A percentile compares a stretch with the other conserved stretches of the same genome.
Evolutionary conservation across 108 stramenopile genomes (phyloP).

Genomic region (Stephanodiscus triporus): DNA sequence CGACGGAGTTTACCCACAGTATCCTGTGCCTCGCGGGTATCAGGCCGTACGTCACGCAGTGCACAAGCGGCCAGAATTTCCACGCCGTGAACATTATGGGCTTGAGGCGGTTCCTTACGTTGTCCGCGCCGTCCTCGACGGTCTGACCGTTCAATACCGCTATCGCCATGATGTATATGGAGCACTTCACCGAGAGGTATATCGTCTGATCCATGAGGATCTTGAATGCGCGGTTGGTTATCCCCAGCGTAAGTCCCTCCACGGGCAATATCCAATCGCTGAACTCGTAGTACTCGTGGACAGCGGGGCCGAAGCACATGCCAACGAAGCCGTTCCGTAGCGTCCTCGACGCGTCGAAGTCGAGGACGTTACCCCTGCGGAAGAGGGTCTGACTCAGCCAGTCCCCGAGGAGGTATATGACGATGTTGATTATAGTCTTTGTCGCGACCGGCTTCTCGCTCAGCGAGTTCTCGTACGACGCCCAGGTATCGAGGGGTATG

Average conservation of each 20-base stretch:
- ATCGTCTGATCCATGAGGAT: slow-evolving; percentile 96
- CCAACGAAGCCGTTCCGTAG: slow-evolving; percentile 92
- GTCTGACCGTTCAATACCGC: slow-evolving; percentile 79
- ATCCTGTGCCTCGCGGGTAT: slow-evolving; percentile 93
- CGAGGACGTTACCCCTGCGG: slow-evolving; percentile 76
- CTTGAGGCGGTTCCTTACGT: slow-evolving; percentile 75
- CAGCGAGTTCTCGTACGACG: slow-evolving; percentile 80
- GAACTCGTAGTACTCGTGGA: slow-evolving; percentile 95
- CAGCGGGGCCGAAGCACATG: slow-evolving; percentile 92
- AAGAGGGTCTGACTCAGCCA: slow-evolving; percentile 93
- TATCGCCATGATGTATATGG: slow-evolving; percentile 87
- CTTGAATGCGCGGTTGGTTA: slow-evolving; percentile 86
- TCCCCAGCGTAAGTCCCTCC: slow-evolving; percentile 65
- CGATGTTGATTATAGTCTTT: slow-evolving; percentile 94
- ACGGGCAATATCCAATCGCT: slow-evolving; percentile 90
- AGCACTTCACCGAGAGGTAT: slow-evolving; percentile 90
- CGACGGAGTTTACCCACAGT: slow-evolving; percentile 93
- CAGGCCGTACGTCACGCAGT: slow-evolving; percentile 85
- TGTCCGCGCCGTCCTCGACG: slow-evolving; percentile 55
- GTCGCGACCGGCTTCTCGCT: slow-evolving; percentile 86
- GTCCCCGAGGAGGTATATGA: slow-evolving; percentile 93
- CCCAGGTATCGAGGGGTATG: slow-evolving; percentile 91
- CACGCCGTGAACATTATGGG: slow-evolving; percentile 91
- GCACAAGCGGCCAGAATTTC: slow-evolving; percentile 96
- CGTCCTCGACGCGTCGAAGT: slow-evolving; percentile 87